Conservation (phyloP, 495 filamentous ascomycete species). For the Podospora didyma region DNA sequence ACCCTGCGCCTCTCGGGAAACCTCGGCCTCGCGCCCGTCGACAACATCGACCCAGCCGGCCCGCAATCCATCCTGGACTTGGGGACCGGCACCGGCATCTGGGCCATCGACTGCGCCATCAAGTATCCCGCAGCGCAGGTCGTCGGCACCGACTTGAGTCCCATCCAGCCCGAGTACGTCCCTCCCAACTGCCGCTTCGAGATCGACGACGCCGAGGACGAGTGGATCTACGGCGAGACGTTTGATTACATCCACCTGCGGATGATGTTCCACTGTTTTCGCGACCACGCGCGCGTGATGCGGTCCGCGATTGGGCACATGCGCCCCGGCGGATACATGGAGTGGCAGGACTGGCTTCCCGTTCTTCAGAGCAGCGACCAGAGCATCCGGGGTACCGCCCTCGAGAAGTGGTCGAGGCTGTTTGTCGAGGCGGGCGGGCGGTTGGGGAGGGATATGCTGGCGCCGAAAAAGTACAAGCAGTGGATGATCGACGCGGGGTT, state of each 20-base stretch:
- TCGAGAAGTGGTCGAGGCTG: conserved; percentile 23
- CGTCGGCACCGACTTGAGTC: conserved; percentile 17
- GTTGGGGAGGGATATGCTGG: conserved; percentile 18
- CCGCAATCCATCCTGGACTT: conserved; percentile 48
- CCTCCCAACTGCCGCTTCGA: conserved; percentile 48
- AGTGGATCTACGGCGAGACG: conserved; percentile 39
- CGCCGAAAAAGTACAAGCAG: conserved; percentile 17
- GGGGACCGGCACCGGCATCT: conserved; percentile 37
- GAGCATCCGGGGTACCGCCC: conserved; percentile 17
- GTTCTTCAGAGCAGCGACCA: conserved; percentile 27
- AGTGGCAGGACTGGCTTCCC: conserved; percentile 41
- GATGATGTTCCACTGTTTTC: conserved; percentile 43
- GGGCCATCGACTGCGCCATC: conserved; percentile 56
- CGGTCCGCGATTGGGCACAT: conserved; percentile 35
- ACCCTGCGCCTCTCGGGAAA: not conserved
- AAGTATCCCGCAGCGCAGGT: conserved; percentile 38
- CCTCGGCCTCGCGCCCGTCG: conserved; percentile 47
- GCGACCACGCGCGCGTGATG: conserved; percentile 39
- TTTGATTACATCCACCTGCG: conserved; percentile 52
- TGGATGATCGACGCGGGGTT: conserved; percentile 37
- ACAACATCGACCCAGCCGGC: no score
- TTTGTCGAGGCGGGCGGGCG: conserved; percentile 19
- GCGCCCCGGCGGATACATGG: conserved; percentile 44
- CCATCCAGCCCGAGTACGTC: conserved; percentile 23
- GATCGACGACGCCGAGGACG: conserved; percentile 49